These are phyloP conservation scores for Tilletia walkeri DNA, from an alignment of 1,284 basidiomycete genomes.

Conservation along the genomic window DNA sequence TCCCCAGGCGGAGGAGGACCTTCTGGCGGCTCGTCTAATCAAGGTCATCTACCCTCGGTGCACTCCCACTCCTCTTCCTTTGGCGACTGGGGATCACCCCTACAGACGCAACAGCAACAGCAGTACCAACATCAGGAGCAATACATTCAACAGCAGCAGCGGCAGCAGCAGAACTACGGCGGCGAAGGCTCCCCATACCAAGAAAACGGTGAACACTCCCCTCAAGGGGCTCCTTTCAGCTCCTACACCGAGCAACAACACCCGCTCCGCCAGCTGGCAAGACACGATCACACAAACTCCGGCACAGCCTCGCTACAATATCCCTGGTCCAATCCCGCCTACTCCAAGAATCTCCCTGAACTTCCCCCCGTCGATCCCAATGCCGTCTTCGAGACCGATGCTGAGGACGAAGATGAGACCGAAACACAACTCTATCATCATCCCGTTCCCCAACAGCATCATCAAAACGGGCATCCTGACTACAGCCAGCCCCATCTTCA, in stretches of 20 bases:
- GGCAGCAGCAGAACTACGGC: too few relatives aligned
- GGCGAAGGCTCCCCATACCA: too few relatives aligned
- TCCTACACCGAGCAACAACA: conserved; percentile 13
- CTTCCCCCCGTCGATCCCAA: background rate
- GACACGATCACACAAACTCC: background rate
- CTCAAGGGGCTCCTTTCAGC: too few relatives aligned
- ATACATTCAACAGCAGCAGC: too few relatives aligned
- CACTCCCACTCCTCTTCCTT: too few relatives aligned
- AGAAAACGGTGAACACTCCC: too few relatives aligned
- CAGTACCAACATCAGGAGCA: too few relatives aligned
- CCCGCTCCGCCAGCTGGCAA: background rate
- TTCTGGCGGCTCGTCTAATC: too few relatives aligned
- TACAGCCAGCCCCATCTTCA: background rate
- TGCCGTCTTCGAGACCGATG: background rate
- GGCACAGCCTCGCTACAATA: background rate
- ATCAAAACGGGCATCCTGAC: background rate
- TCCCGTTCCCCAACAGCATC: background rate
- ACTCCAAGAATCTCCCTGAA: background rate
- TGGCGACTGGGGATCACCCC: too few relatives aligned
- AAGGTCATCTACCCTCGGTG: too few relatives aligned
- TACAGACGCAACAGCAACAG: too few relatives aligned
- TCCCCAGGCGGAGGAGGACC: background rate
- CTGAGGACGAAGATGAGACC: background rate
- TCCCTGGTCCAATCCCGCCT: conserved; percentile 4
- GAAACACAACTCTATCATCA: too few relatives aligned